Base-by-base conservation (phyloP, 768 basidiomycete species). In the Hortiboletus flavorubellus region DNA sequence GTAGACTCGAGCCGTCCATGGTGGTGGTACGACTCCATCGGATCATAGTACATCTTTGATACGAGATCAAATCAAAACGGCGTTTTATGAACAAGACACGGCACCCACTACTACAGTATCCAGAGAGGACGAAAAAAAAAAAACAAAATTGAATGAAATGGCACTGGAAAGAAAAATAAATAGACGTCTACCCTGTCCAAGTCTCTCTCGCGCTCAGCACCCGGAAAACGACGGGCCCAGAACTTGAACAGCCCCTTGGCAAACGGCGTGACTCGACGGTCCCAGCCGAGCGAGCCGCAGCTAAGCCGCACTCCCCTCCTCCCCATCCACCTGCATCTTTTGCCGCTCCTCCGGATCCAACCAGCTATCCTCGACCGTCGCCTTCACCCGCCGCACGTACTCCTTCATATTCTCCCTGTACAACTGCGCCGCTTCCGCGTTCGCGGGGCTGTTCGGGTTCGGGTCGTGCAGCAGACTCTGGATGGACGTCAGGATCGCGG, bases 381-480 rank as follows among this genome's bases (percentile, higher is more conserved):
- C 84, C 74, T 96, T 91, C 31, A 98, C 96, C 51, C 93, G 75
- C 59, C 94, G 78, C 46, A 96, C 89, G 69, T 98, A 98, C 77
- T 98, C 96, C 75, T 97, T 98, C 90, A 95, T 94, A 67, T 97
- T 97, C 69, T 98, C 96, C 54, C 96, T 78, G 68, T 95, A 99
- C 57, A 99, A 72, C 73, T 94, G 92, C 7, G 97, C 97, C 0
- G 97, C 97, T 74, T 99, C 97, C 4, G 94, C 96, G 67, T 99
- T 99, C 5, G 96, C 97, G 14, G 97, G 96, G 67, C 93, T 96
- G 70, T 94, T 93, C 2, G 96, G 96, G 72, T 99, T 99, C 12
- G 97, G 97, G 72, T 99, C 97, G 66, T 98, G 95, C 56, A 99
- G 76, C 53, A 99, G 75, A 71, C 88, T 91, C 72, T 98, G 97